A percentile compares a stretch with the other conserved stretches of the same genome.
Conservation (phyloP, 2,329 filamentous ascomycete genomes). For the Sclerotinia trifoliorum region DNA sequence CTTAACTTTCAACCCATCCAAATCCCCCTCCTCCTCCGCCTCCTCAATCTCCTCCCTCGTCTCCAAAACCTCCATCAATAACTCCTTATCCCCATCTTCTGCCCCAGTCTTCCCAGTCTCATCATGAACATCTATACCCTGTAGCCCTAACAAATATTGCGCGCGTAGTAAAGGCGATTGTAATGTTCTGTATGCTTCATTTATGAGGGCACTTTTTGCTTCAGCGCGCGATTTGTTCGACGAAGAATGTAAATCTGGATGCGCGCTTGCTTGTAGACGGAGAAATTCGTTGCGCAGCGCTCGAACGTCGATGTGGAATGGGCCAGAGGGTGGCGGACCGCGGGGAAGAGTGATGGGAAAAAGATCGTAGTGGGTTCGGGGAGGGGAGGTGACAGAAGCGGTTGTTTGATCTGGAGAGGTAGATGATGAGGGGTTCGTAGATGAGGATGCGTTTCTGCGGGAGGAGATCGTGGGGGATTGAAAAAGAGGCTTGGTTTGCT, state of each 20-base stretch:
- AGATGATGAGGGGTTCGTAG: neutral
- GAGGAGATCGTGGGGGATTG: neutral
- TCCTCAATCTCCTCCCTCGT: conserved; percentile 73
- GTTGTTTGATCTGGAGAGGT: neutral
- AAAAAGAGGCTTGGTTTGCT: conserved; percentile 3
- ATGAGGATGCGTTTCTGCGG: conserved; percentile 8
- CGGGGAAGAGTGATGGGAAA: conserved; percentile 76
- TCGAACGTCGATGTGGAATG: conserved; percentile 71
- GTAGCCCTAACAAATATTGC: conserved; percentile 76
- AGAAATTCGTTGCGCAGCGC: conserved; percentile 83
- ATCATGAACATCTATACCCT: conserved; percentile 65
- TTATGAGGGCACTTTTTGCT: conserved; percentile 77
- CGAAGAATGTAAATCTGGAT: conserved; percentile 62
- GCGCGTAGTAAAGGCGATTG: conserved; percentile 74
- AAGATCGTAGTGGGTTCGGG: conserved; percentile 74
- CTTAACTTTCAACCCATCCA: conserved; percentile 56
- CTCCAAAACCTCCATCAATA: conserved; percentile 79
- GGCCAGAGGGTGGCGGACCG: conserved; percentile 74
- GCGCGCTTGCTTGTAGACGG: conserved; percentile 71
- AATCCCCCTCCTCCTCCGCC: conserved; percentile 63
- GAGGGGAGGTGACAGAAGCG: neutral
- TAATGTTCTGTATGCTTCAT: conserved; percentile 88
- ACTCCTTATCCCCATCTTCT: conserved; percentile 62
- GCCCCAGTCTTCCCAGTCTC: conserved; percentile 67
- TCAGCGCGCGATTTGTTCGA: conserved; percentile 63